These are phyloP conservation scores for Strigomonas culicis DNA, from an alignment of 208 protist species.

Conservation along the genomic window DNA sequence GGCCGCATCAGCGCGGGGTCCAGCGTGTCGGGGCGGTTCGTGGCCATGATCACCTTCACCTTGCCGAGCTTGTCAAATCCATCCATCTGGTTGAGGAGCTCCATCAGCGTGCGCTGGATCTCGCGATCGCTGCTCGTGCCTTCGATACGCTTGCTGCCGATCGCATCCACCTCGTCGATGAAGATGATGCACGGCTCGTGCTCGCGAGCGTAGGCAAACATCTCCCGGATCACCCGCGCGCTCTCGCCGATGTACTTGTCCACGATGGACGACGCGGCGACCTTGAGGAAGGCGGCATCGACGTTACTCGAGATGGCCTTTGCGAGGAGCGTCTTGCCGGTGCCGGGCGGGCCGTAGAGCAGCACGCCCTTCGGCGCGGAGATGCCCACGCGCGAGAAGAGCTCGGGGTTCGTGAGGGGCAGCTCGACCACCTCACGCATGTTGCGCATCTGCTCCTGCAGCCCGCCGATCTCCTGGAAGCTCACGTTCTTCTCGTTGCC, in stretches of 20 bases:
- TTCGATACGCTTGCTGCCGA: constrained; percentile 98
- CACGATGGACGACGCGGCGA: constrained; percentile 98
- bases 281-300: constrained; percentile 98
- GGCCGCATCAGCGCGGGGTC: constrained; percentile 98
- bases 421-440: constrained; percentile 99
- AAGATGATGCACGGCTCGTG: constrained; percentile 99
- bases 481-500: constrained; percentile 92
- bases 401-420: constrained; percentile 98
- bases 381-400: constrained; percentile 99
- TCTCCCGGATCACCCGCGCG: constrained; percentile 98
- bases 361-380: constrained; percentile 99
- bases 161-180: constrained; percentile 99
- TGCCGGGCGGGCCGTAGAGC: constrained; percentile 98
- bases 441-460: constrained; percentile 98
- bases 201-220: constrained; percentile 98
- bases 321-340: constrained; percentile 96
- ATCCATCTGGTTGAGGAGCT: constrained; percentile 99
- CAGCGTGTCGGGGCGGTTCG: constrained; percentile 95
- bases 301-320: constrained; percentile 98
- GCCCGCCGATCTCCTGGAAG: constrained; percentile 97
- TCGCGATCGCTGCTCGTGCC: constrained; percentile 98
- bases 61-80: constrained; percentile 98
- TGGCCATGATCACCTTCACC: constrained; percentile 99
- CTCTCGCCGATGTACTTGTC: constrained; percentile 99
- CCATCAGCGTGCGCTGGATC: constrained; percentile 99